These are phyloP conservation scores for Thamnidium elegans DNA, from an alignment of 192 early-diverging fungal species.

Conservation along the genomic window DNA sequence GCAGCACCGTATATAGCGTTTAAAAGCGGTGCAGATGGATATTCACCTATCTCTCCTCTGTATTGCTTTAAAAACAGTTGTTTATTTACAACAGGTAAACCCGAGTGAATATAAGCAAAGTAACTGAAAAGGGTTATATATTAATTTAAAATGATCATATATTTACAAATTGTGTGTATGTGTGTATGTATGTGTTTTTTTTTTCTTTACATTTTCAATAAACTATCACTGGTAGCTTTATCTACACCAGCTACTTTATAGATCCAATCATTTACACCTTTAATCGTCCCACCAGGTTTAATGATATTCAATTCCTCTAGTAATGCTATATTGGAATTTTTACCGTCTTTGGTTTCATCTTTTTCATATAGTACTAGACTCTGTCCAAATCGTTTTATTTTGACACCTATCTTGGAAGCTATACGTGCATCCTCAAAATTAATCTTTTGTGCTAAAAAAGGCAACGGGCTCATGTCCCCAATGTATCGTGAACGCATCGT, in stretches of 20 bases:
- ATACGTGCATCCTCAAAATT: conserved; percentile 25
- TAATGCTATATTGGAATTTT: not conserved
- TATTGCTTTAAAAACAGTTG: conserved; percentile 53
- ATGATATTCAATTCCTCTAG: conserved; percentile 23
- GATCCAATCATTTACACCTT: conserved; percentile 35
- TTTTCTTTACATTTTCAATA: conserved; percentile 35
- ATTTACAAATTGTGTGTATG: not conserved
- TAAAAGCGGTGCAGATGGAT: conserved; percentile 31
- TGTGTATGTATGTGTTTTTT: too few species aligned
- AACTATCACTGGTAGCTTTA: conserved; percentile 27
- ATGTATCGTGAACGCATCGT: conserved; percentile 20
- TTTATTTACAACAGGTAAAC: conserved; percentile 68
- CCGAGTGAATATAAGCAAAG: conserved; percentile 67
- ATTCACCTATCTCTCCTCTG: conserved; percentile 21
- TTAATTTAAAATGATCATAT: not conserved
- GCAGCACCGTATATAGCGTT: conserved; percentile 35
- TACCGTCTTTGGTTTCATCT: conserved; percentile 1
- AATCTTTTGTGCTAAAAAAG: conserved; percentile 28
- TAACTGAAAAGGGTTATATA: conserved; percentile 42
- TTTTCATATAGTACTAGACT: conserved; percentile 23
- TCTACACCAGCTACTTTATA: conserved; percentile 29
- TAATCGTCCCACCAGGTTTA: conserved; percentile 26
- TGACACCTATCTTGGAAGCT: not conserved
- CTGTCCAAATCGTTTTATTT: conserved; percentile 26
- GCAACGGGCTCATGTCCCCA: conserved; percentile 29